Evolutionary conservation across 1,139 yeast genomes (phyloP).

Genomic region (Scheffersomyces illinoinensis): DNA sequence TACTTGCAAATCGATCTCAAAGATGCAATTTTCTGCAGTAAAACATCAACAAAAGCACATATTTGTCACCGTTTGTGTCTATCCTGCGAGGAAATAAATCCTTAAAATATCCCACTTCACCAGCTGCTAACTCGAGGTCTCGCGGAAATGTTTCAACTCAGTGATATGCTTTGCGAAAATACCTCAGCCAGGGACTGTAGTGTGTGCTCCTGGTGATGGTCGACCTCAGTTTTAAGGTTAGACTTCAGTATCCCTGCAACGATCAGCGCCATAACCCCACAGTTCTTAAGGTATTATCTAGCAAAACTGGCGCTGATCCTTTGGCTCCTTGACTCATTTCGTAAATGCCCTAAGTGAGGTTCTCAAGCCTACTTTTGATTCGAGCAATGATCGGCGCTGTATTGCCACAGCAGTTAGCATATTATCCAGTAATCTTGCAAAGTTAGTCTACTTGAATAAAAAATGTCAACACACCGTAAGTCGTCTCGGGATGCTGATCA

Average conservation of each 20-base stretch:
- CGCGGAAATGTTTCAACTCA: background rate
- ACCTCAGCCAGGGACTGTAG: no score
- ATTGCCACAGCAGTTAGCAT: background rate
- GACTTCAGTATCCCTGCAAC: background rate
- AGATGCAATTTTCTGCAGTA: background rate
- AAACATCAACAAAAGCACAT: background rate
- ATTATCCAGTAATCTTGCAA: background rate
- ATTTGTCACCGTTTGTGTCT: background rate
- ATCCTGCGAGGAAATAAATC: background rate
- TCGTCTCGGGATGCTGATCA: background rate
- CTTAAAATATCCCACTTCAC: background rate
- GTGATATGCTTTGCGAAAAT: background rate
- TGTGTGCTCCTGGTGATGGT: no score
- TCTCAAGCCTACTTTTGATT: background rate
- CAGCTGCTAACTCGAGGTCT: background rate
- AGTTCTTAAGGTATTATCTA: background rate
- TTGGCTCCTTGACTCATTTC: background rate
- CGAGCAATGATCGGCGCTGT: background rate
- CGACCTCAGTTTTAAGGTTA: background rate
- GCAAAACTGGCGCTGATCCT: background rate
- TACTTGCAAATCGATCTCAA: background rate
- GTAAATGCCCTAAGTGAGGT: background rate
- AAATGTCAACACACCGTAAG: background rate
- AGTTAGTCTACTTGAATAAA: background rate
- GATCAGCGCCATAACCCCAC: background rate